Evolutionary conservation across 2,329 filamentous ascomycete species (phyloP), one percentile per base, ranked within the genome.

Genomic region (Zymoseptoria crescenta): DNA sequence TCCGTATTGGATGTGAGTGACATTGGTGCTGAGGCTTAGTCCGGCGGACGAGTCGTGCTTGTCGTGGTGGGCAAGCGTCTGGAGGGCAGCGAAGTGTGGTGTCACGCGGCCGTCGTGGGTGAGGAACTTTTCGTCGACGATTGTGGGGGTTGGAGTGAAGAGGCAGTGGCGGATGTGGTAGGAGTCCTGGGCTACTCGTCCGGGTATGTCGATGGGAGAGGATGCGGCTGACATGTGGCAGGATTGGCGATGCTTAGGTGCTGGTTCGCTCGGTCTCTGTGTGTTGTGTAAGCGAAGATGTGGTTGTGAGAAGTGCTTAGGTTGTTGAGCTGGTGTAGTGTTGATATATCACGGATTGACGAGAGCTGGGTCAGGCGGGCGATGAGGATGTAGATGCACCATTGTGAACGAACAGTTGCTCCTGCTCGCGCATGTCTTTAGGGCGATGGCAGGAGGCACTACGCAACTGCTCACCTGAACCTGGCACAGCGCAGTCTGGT

Each of bases 71-170:
- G 52, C 45, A 56, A 59, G 28, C 8, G 49, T 24, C 53, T 51
- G 52, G 4, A 48, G 24, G 30, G 16, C 1, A 48, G 49, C 62
- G 55, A 52, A 58, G 54, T 63, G 61, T 16, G 54, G 41, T n/a
- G 45, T 35, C 52, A 63, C 48, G 53, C 52, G 52, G 52, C 56
- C 55, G 45, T 56, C 49, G 52, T 61, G 57, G 35, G 41, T 35
- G 45, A 65, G 52, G 35, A 63, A 35, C 41, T 63, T 61, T 30
- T 64, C 62, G 57, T 63, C 59, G 52, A 60, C 51, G 52, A 57
- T 59, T n/a, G 29, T 58, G 28, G 30, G 48, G 29, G 51, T 45
- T 28, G 56, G 56, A 27, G 49, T 48, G 56, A 64, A 62, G 6
- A 53, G 16, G 24, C n/a, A 52, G 35, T 56, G 56, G 52, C 62